phyloP scores from a whole-genome alignment of 306 rosid species.

The Sechiopsis laciniata region DNA sequence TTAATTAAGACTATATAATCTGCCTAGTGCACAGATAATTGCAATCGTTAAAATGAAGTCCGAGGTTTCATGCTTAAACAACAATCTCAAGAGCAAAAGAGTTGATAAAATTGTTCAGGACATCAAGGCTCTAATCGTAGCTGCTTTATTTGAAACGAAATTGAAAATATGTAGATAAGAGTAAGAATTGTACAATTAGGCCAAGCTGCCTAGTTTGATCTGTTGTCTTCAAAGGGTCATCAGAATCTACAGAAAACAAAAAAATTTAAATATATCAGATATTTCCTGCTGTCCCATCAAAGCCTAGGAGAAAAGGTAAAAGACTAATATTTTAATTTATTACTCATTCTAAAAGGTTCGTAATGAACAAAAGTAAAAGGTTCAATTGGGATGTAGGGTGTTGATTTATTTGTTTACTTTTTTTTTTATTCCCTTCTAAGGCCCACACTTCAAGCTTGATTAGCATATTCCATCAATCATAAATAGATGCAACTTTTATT shows the following conservation, averaged over 20 bases:
- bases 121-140: background rate
- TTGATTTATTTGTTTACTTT: too few relatives aligned
- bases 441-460: too few relatives aligned
- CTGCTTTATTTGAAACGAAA: background rate
- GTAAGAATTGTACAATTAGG: conserved; percentile 47
- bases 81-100: background rate
- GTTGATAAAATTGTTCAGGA: background rate
- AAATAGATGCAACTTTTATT: too few relatives aligned
- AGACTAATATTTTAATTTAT: too few relatives aligned
- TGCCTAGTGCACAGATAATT: background rate
- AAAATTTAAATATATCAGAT: conserved; percentile 7
- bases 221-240: conserved; percentile 74
- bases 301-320: background rate
- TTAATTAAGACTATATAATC: background rate
- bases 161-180: conserved; percentile 3
- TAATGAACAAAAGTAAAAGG: too few relatives aligned
- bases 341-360: too few relatives aligned
- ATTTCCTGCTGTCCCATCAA: background rate
- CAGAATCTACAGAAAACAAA: conserved; percentile 41
- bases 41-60: background rate
- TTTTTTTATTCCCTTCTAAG: too few relatives aligned
- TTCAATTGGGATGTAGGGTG: too few relatives aligned
- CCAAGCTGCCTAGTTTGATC: conserved; percentile 73
- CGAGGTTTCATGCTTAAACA: background rate
- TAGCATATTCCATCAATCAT: too few relatives aligned